Conservation (phyloP, 2,329 filamentous ascomycete genomes). For the Malbranchea zuffiana region DNA sequence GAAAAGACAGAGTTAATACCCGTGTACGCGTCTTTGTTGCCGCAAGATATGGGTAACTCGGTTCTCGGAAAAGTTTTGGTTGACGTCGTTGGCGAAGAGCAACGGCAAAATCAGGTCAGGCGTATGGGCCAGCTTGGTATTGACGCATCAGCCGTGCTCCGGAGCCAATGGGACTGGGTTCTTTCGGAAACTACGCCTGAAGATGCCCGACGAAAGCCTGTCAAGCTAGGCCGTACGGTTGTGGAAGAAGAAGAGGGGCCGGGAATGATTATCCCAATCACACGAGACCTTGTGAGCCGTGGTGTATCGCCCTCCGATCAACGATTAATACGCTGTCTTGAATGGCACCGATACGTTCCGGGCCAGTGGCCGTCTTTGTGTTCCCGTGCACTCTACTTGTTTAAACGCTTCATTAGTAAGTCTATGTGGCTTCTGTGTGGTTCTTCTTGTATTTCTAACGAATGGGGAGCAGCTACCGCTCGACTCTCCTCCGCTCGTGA, state of each 20-base stretch:
- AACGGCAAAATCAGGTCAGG: constrained; percentile 57
- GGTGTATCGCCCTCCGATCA: constrained; percentile 51
- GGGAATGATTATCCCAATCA: constrained; percentile 53
- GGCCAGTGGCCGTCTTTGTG: constrained; percentile 64
- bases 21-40: constrained; percentile 73
- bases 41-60: constrained; percentile 52
- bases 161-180: constrained; percentile 48
- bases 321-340: constrained; percentile 65
- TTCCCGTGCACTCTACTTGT: constrained; percentile 56
- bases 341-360: constrained; percentile 72
- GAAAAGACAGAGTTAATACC: constrained; percentile 70
- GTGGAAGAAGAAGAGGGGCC: constrained; percentile 40
- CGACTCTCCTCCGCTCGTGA: constrained; percentile 45
- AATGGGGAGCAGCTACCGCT: constrained; percentile 25
- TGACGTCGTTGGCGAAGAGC: constrained; percentile 53
- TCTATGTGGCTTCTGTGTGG: constrained; percentile 20
- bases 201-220: constrained; percentile 23
- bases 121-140: constrained; percentile 67
- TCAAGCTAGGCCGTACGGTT: constrained; percentile 36
- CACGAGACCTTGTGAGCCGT: constrained; percentile 58
- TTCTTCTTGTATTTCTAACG: constrained; percentile 19
- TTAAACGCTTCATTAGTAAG: constrained; percentile 76
- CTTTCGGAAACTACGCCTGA: constrained; percentile 26
- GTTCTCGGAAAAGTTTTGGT: constrained; percentile 68
- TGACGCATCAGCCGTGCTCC: constrained; percentile 61